Conservation (phyloP, 1,284 basidiomycete genomes). For the Leccinum ponderosum region DNA sequence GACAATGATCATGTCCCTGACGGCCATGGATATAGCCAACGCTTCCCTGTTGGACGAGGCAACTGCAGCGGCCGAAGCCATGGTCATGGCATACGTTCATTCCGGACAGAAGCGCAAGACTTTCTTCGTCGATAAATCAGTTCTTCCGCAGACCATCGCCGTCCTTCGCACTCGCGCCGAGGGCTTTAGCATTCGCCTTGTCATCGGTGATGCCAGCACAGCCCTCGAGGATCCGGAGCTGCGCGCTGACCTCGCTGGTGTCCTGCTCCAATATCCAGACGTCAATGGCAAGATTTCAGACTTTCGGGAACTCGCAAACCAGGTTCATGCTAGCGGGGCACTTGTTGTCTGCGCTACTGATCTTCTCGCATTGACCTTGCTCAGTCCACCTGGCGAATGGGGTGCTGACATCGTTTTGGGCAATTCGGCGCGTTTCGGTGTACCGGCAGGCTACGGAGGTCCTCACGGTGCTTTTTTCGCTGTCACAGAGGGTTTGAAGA, state of each 20-base stretch:
- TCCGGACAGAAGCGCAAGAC: constrained; percentile 75
- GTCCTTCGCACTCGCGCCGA: constrained; percentile 87
- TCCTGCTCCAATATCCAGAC: constrained; percentile 92
- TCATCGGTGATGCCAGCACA: constrained; percentile 61
- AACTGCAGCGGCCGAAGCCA: constrained; percentile 91
- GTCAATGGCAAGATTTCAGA: constrained; percentile 86
- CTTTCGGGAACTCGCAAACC: constrained; percentile 67
- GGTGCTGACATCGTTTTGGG: constrained; percentile 96
- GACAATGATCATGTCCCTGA: constrained; percentile 95
- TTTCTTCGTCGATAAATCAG: constrained; percentile 83
- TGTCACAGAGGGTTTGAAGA: constrained; percentile 88
- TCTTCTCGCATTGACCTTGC: constrained; percentile 88
- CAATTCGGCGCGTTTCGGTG: constrained; percentile 94
- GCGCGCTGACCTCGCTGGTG: constrained; percentile 76
- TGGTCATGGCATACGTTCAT: constrained; percentile 80
- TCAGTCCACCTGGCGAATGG: constrained; percentile 98
- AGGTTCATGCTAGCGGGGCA: constrained; percentile 75
- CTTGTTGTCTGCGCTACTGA: constrained; percentile 90
- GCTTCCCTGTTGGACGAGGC: constrained; percentile 91
- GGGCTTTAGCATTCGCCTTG: constrained; percentile 85
- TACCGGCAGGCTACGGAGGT: constrained; percentile 88
- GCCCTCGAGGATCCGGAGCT: constrained; percentile 55
- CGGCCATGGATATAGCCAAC: constrained; percentile 93
- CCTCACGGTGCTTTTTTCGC: constrained; percentile 97
- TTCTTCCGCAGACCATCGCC: constrained; percentile 84